Evolutionary conservation across 225 moss, liverwort and hornwort species (phyloP), one percentile per base, ranked within the genome.

Genomic region (Climacium dendroides): DNA sequence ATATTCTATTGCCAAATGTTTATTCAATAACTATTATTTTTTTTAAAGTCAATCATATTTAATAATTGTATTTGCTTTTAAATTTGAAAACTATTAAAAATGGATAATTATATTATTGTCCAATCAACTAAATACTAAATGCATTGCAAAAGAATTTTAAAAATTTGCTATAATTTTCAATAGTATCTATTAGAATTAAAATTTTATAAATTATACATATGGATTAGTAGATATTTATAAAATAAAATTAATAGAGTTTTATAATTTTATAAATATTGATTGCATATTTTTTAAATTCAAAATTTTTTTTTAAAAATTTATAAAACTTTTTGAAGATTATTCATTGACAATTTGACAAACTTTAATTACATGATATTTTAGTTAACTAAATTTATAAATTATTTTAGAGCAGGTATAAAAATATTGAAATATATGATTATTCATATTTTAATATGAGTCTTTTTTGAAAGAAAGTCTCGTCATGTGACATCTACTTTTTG

Each of bases 161-260:
- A 5, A 25, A 23, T 4, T 63, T 65, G 9, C 0, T 19, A 34
- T 10, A 18, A 13, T 15, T 26, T 66, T 66, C 10, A 43, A 41
- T 15, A 43, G 2, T 71, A 9, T 5, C 28, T 28, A 5, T 43
- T 26, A 14, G 7, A 69, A 24, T 22, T 7, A 26, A 45, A 43
- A 5, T 26, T 41, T 43, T 16, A 71, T 10, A 28, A 72, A 72
- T 45, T 9, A 45, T 72, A 28, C 3, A 1, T 16, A 17, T 25
- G 0, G 3, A 28, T 12, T 69, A 2, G 4, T 39, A 0, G 2
- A 23, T 7, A 13, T 23, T 39, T 37, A 23, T 11, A 0, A 19
- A 20, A 23, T 22, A 37, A 67, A 67, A 22, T 22, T 37, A 37
- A 37, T 2, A 22, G 6, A 13, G 13, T 67, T 23, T 67, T 67